Percentiles rank a stretch among this genome's conserved stretches.
These are phyloP conservation scores for Clarkia xantiana DNA, from an alignment of 345 rosid species.

Conservation along the genomic window DNA sequence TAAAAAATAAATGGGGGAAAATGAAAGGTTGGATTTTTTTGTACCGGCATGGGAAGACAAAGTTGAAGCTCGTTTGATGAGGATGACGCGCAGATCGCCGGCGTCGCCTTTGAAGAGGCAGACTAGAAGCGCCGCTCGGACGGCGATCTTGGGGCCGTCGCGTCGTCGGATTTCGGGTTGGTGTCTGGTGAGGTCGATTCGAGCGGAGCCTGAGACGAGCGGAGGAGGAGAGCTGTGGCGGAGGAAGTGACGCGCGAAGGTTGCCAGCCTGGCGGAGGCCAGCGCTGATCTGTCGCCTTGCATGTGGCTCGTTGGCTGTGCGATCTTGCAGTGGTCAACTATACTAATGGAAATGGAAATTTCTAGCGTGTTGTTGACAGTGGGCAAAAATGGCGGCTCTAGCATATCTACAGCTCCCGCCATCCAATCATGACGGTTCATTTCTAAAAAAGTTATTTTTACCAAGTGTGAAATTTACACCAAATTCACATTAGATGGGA, in stretches of 20 bases:
- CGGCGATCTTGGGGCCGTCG: neutral
- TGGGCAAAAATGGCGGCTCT: too few species aligned
- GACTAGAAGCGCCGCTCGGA: constrained; percentile 35
- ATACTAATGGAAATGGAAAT: too few species aligned
- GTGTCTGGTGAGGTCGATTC: neutral
- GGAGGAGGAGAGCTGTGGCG: constrained; percentile 6
- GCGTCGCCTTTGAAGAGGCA: constrained; percentile 39
- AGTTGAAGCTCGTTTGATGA: constrained; percentile 35
- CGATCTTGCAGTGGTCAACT: too few species aligned
- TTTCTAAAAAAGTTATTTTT: too few species aligned
- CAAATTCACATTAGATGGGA: too few species aligned
- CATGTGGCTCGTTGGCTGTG: too few species aligned
- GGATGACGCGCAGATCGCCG: constrained; percentile 30
- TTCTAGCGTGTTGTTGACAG: too few species aligned
- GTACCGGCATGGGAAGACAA: constrained; percentile 33
- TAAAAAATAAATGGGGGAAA: neutral
- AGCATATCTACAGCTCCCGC: too few species aligned
- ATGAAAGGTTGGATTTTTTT: neutral
- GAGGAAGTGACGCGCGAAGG: constrained; percentile 12
- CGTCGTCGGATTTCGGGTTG: neutral
- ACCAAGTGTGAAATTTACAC: too few species aligned
- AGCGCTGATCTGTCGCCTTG: neutral
- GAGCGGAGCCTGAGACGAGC: neutral
- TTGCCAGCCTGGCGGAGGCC: constrained; percentile 7
- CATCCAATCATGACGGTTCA: too few species aligned